Conservation (phyloP, 176 grass and related monocot species). For the Oryza glaberrima region DNA sequence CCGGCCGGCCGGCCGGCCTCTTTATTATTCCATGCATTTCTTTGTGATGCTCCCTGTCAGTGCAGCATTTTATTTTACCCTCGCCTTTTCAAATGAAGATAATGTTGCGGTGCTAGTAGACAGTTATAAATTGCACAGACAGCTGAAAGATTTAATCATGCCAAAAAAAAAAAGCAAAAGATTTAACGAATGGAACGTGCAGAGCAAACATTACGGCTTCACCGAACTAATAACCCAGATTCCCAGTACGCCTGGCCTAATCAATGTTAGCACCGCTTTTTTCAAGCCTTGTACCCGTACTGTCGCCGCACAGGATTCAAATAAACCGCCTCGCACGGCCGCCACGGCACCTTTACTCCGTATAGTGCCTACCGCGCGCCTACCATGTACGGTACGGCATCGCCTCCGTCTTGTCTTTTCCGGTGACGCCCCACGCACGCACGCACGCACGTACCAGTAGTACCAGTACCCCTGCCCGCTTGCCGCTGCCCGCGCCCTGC, state of each 20-base stretch:
- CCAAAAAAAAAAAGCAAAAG: too few relatives aligned
- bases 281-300: neutral
- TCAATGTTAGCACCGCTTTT: neutral
- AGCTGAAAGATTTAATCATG: too few relatives aligned
- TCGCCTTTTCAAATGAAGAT: neutral
- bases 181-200: neutral
- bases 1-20: neutral
- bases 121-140: neutral
- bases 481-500: constrained; percentile 9
- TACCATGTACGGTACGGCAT: neutral
- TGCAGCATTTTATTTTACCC: neutral
- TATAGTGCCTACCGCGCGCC: neutral
- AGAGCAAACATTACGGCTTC: neutral
- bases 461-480: neutral
- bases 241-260: neutral
- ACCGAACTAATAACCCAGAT: neutral
- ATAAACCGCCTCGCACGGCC: neutral
- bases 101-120: neutral
- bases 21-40: constrained; percentile 3
- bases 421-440: constrained; percentile 1
- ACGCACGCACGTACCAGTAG: neutral
- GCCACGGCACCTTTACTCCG: neutral
- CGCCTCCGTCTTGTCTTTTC: constrained; percentile 23
- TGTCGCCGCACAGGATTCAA: neutral
- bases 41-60: neutral